phyloP scores from a whole-genome alignment of 768 basidiomycete genomes.

The Boletus pseudopeckii region DNA sequence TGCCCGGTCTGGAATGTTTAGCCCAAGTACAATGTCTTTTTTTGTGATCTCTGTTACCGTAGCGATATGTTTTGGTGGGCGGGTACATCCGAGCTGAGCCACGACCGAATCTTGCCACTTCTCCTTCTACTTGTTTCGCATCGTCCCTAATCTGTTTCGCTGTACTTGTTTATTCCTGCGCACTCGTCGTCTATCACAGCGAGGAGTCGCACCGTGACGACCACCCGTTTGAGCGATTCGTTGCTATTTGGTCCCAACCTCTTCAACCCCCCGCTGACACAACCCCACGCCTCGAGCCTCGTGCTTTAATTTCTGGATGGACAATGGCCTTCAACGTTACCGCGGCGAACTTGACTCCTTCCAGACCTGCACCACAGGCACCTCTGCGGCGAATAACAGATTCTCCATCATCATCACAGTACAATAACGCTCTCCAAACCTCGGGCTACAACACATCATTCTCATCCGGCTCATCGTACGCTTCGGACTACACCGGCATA shows the following conservation, averaged over 20 bases:
- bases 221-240: neutral
- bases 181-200: slow-evolving; percentile 7
- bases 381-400: slow-evolving; percentile 51
- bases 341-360: slow-evolving; percentile 65
- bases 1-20: neutral
- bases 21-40: neutral
- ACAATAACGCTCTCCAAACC: slow-evolving; percentile 42
- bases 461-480: slow-evolving; percentile 57
- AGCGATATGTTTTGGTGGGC: slow-evolving; percentile 23
- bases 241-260: neutral
- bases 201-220: slow-evolving; percentile 1
- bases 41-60: slow-evolving; percentile 24
- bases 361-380: slow-evolving; percentile 73
- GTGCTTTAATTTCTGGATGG: slow-evolving; percentile 16
- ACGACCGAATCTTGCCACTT: slow-evolving; percentile 2
- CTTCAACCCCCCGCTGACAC: neutral
- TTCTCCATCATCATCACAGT: slow-evolving; percentile 24
- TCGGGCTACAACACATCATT: slow-evolving; percentile 62
- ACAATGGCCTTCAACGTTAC: slow-evolving; percentile 50
- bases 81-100: slow-evolving; percentile 30
- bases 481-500: slow-evolving; percentile 71
- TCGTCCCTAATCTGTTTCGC: neutral
- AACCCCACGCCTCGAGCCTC: slow-evolving; percentile 5
- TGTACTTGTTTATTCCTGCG: neutral
- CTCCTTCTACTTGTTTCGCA: neutral